These are phyloP conservation scores for Pterothamnion heteromorphum DNA, from an alignment of 31 red algal species.

Conservation along the genomic window DNA sequence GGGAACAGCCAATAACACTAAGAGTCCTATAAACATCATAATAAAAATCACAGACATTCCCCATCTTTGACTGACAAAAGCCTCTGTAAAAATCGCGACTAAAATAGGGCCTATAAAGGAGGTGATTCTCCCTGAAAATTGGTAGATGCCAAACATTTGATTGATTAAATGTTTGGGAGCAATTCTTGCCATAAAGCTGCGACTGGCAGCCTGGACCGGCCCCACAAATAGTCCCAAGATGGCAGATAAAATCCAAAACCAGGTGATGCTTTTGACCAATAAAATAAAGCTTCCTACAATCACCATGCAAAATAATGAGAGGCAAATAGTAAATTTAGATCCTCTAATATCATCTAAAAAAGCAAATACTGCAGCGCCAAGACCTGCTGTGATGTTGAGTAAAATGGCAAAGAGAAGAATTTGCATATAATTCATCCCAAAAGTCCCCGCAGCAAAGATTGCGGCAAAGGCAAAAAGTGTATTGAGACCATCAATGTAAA, in stretches of 20 bases:
- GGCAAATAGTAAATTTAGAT: background rate
- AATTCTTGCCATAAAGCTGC: background rate
- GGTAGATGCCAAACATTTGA: background rate
- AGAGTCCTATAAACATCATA: no score
- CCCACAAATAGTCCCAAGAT: background rate
- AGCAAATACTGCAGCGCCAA: background rate
- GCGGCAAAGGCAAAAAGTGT: background rate
- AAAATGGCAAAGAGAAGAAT: background rate
- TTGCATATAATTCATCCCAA: background rate
- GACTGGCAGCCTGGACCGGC: background rate
- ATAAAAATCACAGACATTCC: background rate
- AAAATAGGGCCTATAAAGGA: background rate
- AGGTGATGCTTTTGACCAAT: background rate
- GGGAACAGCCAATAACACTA: no score
- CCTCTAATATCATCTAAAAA: background rate
- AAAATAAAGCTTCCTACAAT: background rate
- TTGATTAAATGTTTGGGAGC: background rate
- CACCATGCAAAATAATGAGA: background rate
- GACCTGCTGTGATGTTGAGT: background rate
- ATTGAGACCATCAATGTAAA: background rate
- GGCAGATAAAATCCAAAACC: background rate
- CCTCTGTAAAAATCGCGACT: background rate
- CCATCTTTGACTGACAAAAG: background rate
- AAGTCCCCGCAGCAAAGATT: background rate
- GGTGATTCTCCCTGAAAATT: background rate